Conservation (phyloP, 768 basidiomycete genomes). For the Favolaschia claudopus region DNA sequence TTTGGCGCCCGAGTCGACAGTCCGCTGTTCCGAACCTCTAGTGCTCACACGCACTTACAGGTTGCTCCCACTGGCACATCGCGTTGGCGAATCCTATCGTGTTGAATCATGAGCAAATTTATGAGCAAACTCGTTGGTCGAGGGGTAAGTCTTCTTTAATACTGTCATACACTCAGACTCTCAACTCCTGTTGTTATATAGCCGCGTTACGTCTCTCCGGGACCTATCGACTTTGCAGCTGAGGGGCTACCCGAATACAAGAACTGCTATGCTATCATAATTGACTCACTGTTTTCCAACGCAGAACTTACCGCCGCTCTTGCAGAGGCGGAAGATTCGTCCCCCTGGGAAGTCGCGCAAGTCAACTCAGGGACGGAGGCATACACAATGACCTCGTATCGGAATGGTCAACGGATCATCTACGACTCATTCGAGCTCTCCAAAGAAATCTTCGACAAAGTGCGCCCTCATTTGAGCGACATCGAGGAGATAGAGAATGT, state of each 20-base stretch:
- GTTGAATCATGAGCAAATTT: no score
- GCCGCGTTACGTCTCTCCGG: slow-evolving; percentile 5
- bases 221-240: slow-evolving; percentile 3
- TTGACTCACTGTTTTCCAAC: slow-evolving; percentile 21
- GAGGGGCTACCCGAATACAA: slow-evolving; percentile 17
- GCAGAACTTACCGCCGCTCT: slow-evolving; percentile 10
- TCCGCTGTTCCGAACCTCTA: no score
- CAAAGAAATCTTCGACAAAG: slow-evolving; percentile 8
- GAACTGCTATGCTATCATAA: slow-evolving; percentile 7
- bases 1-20: no score
- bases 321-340: slow-evolving; percentile 7
- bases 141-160: no score
- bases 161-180: neutral
- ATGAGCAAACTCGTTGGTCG: no score
- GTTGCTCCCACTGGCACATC: no score
- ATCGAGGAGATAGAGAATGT: slow-evolving; percentile 24
- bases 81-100: no score
- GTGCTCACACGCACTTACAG: no score
- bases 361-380: slow-evolving; percentile 4
- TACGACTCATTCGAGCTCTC: slow-evolving; percentile 24
- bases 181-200: neutral
- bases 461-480: slow-evolving; percentile 17
- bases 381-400: slow-evolving; percentile 11
- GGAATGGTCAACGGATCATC: slow-evolving; percentile 23
- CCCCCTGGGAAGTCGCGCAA: slow-evolving; percentile 21